Evolutionary conservation across 345 rosid species (phyloP), one percentile per base, ranked within the genome.

Genomic region (Limnanthes douglasii): DNA sequence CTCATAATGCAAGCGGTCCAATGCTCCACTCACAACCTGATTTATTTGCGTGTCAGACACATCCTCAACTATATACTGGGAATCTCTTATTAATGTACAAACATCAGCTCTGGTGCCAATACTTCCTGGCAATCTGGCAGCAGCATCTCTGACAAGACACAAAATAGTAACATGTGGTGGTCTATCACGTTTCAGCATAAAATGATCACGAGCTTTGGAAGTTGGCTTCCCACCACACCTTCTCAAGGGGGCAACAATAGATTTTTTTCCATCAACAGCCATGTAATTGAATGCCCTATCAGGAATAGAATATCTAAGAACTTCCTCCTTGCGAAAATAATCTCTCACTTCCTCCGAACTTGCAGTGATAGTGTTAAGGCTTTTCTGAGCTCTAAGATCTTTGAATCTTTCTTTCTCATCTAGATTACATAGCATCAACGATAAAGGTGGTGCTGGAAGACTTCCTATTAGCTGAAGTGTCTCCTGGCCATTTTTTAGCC

Each of bases 41-140:
- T 85, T 92, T 53, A 92, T 78, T 64, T 92, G 96, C 14, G 72
- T 69, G 60, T 85, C 99, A 1, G 93, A 62, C 20, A 85, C 99
- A 18, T 92, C 96, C 69, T 85, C 96, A 28, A 92, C 93, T 28
- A 78, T 57, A 44, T 64, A 92, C 46, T 85, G 96, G 8, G 96
- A 92, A 46, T 92, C 99, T 41, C 96, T 60, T 29, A 92, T 85
- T 69, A 92, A 60, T 16, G 96, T 92, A 47, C 99, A 92, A 36
- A 92, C 99, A 75, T 92, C 99, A 46, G 99, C 99, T 48, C 99
- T 81, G 34, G 99, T 92, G 50, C 99, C 99, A 48, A 92, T 92
- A 66, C 94, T 78, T 39, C 99, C 77, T 19, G 99, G 99, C 72
- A 92, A 58, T 51, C 99, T 78, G 45, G 99, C 53, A 35, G 99